Percentiles rank a stretch among this genome's conserved stretches.
phyloP scores from a whole-genome alignment of 305 asterid genomes.

The Andrographis paniculata region DNA sequence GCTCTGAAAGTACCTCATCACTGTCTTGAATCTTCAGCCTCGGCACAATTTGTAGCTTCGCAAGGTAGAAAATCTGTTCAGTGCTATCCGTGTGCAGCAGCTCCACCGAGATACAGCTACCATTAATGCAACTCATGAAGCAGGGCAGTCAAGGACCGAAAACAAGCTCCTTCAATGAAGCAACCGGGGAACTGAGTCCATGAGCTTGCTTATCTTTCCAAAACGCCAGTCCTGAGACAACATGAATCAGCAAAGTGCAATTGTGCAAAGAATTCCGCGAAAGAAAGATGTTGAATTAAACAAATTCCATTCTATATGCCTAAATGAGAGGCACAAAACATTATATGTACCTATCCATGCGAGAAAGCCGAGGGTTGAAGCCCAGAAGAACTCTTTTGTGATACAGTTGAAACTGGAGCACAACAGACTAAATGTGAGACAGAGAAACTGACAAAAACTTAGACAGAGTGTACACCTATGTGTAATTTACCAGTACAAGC shows the following conservation, averaged over 20 bases:
- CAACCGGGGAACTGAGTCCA: slow-evolving; percentile 52
- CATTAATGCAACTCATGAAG: neutral
- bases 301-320: no score
- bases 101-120: neutral
- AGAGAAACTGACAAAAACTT: neutral
- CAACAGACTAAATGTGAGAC: slow-evolving; percentile 10
- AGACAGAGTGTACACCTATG: neutral
- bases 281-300: neutral
- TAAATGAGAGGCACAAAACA: slow-evolving; percentile 7
- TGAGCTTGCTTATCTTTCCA: slow-evolving; percentile 76
- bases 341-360: slow-evolving; percentile 62
- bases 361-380: slow-evolving; percentile 56
- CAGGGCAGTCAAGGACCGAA: slow-evolving; percentile 36
- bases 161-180: slow-evolving; percentile 70
- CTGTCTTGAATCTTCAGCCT: no score
- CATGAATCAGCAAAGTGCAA: neutral
- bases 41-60: no score
- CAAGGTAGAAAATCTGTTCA: neutral
- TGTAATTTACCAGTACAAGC: slow-evolving; percentile 59
- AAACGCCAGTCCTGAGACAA: slow-evolving; percentile 50
- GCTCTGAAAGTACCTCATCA: neutral
- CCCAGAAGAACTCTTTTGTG: slow-evolving; percentile 66
- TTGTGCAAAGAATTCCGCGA: slow-evolving; percentile 34
- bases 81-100: slow-evolving; percentile 2
- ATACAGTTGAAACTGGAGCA: slow-evolving; percentile 55